Evolutionary conservation across 768 basidiomycete species (phyloP).

Genomic region (Trametes cubensis): DNA sequence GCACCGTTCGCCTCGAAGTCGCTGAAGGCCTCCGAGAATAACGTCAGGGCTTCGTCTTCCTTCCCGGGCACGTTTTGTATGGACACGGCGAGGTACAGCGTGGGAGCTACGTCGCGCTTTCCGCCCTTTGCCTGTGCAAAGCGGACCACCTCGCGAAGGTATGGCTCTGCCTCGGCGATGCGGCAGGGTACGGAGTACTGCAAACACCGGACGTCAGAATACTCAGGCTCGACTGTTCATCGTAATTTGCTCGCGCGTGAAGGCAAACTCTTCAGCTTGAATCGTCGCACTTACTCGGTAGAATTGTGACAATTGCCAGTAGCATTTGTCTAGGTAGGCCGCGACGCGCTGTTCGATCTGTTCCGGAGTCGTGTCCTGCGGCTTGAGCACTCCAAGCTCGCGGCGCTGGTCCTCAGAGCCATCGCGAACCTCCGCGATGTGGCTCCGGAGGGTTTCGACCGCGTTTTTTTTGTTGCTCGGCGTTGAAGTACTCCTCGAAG

Average conservation of each 20-base stretch:
- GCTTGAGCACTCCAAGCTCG: conserved; percentile 26
- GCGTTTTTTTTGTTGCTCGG: conserved; percentile 26
- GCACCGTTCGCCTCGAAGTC: conserved; percentile 7
- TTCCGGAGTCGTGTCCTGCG: conserved; percentile 23
- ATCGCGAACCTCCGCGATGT: conserved; percentile 28
- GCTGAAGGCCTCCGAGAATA: conserved; percentile 16
- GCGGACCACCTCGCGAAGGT: conserved; percentile 23
- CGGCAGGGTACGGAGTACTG: conserved; percentile 27
- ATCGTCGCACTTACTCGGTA: conserved; percentile 21
- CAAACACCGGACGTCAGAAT: conserved; percentile 8
- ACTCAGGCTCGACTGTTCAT: no score
- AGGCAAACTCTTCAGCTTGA: background rate
- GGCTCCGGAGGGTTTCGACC: conserved; percentile 24
- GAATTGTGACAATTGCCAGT: conserved; percentile 32
- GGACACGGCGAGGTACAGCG: conserved; percentile 28
- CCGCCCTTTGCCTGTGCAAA: conserved; percentile 19
- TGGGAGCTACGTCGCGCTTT: conserved; percentile 21
- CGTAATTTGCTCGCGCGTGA: no score
- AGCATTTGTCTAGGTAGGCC: conserved; percentile 28
- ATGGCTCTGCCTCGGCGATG: conserved; percentile 25
- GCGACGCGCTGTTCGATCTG: conserved; percentile 22
- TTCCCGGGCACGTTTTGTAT: conserved; percentile 17
- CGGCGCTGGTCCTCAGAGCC: conserved; percentile 26
- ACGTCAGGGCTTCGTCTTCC: conserved; percentile 14
- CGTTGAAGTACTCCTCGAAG: conserved; percentile 27